Conservation (phyloP, 2,329 filamentous ascomycete species). For the Talaromyces sp. region DNA sequence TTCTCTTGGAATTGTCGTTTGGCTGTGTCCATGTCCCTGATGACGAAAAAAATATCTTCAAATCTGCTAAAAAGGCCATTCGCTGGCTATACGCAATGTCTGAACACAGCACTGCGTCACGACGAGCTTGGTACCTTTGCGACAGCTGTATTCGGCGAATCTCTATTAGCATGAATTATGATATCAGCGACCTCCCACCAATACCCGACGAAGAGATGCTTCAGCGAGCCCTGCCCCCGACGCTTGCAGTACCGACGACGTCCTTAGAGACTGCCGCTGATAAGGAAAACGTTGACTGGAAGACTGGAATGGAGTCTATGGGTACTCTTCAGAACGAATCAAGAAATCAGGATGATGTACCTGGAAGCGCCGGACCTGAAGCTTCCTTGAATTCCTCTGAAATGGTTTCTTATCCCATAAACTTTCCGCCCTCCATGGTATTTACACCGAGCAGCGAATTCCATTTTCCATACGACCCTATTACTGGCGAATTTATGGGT, state of each 20-base stretch:
- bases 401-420: constrained; percentile 1
- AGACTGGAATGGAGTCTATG: constrained; percentile 9
- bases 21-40: constrained; percentile 39
- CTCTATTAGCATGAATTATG: constrained; percentile 28
- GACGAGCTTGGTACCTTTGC: constrained; percentile 39
- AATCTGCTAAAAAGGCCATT: constrained; percentile 35
- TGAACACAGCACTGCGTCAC: constrained; percentile 31
- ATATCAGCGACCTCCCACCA: constrained; percentile 29
- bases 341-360: neutral
- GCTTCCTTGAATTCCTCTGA: neutral
- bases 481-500: constrained; percentile 32
- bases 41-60: constrained; percentile 31
- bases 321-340: neutral
- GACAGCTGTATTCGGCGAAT: constrained; percentile 30
- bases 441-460: constrained; percentile 15
- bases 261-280: neutral
- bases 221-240: neutral
- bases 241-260: neutral
- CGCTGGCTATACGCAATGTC: constrained; percentile 40
- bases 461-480: constrained; percentile 36
- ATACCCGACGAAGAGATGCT: constrained; percentile 13
- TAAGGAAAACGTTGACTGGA: constrained; percentile 2
- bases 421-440: constrained; percentile 4
- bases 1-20: constrained; percentile 43
- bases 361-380: neutral